Percentiles rank a stretch among this genome's conserved stretches.
These are phyloP conservation scores for Epicoccum sorghinum DNA, from an alignment of 2,329 filamentous ascomycete species.

Conservation along the genomic window DNA sequence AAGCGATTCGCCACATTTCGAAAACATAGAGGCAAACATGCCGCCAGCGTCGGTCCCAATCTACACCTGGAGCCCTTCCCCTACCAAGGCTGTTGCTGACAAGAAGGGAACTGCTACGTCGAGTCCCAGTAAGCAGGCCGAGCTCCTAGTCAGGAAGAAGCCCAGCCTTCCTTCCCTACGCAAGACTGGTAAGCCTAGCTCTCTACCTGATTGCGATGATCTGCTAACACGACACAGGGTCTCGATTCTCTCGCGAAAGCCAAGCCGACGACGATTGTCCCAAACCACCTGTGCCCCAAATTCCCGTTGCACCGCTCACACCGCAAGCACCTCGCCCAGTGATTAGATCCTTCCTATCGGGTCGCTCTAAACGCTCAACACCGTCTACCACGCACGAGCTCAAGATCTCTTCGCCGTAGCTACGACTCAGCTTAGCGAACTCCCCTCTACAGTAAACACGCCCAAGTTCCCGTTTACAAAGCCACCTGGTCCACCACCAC, in stretches of 20 bases:
- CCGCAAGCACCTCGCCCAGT: slow-evolving; percentile 6
- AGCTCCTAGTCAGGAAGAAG: slow-evolving; percentile 12
- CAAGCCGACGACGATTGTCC: background rate
- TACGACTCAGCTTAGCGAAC: background rate
- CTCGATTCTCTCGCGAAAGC: slow-evolving; percentile 19
- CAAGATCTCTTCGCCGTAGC: slow-evolving; percentile 24
- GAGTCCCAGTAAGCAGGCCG: background rate
- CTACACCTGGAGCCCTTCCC: background rate
- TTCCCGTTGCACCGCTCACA: slow-evolving; percentile 10
- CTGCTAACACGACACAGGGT: slow-evolving; percentile 17
- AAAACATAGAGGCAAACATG: no score
- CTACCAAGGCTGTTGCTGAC: no score
- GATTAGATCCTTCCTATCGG: background rate
- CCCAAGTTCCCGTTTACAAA: slow-evolving; percentile 21
- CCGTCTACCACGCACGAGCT: background rate
- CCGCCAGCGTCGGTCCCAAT: background rate
- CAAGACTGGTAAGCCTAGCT: background rate
- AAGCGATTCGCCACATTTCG: no score
- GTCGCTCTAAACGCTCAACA: slow-evolving; percentile 10
- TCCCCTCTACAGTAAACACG: background rate
- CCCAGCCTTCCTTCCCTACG: slow-evolving; percentile 22
- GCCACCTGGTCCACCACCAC: slow-evolving; percentile 18
- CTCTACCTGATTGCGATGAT: no score
- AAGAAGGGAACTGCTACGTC: no score
- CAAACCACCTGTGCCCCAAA: slow-evolving; percentile 17